Base-by-base conservation (phyloP, 2,329 filamentous ascomycete species). In the Ophiostoma sp. region DNA sequence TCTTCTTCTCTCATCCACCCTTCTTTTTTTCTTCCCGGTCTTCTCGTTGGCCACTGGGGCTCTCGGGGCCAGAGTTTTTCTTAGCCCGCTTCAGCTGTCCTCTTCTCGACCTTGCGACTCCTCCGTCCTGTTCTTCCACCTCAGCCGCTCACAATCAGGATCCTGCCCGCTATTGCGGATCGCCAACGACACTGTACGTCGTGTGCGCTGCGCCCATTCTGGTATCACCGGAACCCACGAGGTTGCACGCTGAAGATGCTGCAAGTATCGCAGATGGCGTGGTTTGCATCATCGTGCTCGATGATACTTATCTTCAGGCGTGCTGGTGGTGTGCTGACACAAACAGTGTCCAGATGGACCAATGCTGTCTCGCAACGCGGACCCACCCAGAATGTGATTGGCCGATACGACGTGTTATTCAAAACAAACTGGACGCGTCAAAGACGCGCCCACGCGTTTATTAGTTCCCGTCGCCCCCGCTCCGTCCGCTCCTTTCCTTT, bases 381-480 rank as follows among this genome's bases (percentile, higher is more conserved):
- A 68, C 36, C 42, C 16, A 4, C 5, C 2, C 16, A 18, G 11
- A 64, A 47, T 64, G 8, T 72, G 69, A 73, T 73, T 73, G 72
- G 72, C 14, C 36, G 27, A 38, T 38, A 42, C 66, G 69, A 27
- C 52, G 36, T 60, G 12, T 65, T 63, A 65, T 70, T 69, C 70
- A 72, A 72, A 73, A 71, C 69, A 73, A 73, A 47, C 36, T 18
- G 11, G 49, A 62, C 63, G 63, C 63, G 63, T 47, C 41, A 6
- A 11, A 6, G 66, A 70, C 71, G 71, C 71, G 71, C 68, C 47
- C 4, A 65, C 67, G 71, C 71, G 71, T 27, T 55, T 62, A 55
- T 70, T 67, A 70, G 64, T 55, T 55, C 49, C 62, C 64, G n/a
- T 16, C 62, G 42, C 11, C 42, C 67, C 69, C 64, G 62, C 52